Base-by-base conservation (phyloP, 2,329 filamentous ascomycete genomes). In the Sporothrix pallida region DNA sequence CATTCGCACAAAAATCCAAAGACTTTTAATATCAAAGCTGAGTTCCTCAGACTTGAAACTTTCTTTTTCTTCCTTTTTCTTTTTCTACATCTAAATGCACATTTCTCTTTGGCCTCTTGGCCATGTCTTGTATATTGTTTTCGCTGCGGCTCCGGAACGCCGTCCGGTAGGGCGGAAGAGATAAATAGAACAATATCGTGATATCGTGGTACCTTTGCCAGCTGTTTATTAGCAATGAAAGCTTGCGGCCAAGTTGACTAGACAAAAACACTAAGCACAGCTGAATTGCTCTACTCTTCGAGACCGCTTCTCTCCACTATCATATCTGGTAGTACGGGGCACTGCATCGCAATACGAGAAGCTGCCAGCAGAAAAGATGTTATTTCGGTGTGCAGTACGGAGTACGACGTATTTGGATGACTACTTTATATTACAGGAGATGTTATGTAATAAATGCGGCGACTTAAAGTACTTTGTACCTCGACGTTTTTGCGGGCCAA, bases 81-180 rank as follows among this genome's bases (percentile, higher is more conserved):
- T 46, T 46, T 67, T 67, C 20, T 17, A 67, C 62, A 48, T 63
- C 26, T 42, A 0, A 1, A n/a, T 65, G 37, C n/a, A 65, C n/a
- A 13, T 5, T 37, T 37, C 31, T 37, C 12, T 17, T 26, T 15
- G 10, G 42, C 20, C 23, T 48, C 10, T 13, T 13, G 3, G 9
- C 62, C 9, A 17, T n/a, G 10, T 13, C 42, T 4, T 17, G 10
- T 12, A 26, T 67, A 12, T 26, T 15, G 15, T 8, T 12, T 20
- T 26, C 7, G 12, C 31, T 48, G 20, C 20, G 62, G 62, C 62
- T 48, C 37, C 62, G 62, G n/a, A 65, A 65, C n/a, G 10, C 62
- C 62, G 62, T 26, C 46, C 62, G 42, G 62, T 46, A 26, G 42
- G 37, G 42, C 37, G 37, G 60, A 63, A 63, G 60, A 46, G 60